Evolutionary conservation across 129 eudicot genomes (phyloP).

Genomic region (Flaveria brownii): DNA sequence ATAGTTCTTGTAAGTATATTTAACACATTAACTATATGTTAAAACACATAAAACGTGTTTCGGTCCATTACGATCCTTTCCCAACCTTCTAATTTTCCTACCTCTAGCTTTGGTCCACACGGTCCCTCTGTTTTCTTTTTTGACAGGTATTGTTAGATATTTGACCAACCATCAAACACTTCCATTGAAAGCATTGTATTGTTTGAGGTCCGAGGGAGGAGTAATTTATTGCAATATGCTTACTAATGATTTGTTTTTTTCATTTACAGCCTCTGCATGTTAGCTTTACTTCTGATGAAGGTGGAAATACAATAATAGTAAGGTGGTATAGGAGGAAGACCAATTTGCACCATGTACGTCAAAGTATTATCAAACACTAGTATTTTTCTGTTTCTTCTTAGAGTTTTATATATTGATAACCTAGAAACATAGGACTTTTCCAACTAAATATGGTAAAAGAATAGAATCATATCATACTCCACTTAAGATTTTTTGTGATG

Average conservation of each 20-base stretch:
- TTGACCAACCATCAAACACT: background rate
- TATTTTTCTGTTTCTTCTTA: background rate
- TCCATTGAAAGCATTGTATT: background rate
- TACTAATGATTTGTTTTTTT: background rate
- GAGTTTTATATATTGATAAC: constrained; percentile 19
- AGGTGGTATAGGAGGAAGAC: constrained; percentile 88
- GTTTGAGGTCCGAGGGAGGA: background rate
- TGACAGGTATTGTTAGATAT: background rate
- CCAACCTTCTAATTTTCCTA: background rate
- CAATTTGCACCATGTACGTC: constrained; percentile 87
- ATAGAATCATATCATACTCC: background rate
- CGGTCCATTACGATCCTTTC: background rate
- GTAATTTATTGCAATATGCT: constrained; percentile 2
- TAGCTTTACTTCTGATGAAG: constrained; percentile 75
- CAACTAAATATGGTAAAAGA: constrained; percentile 9
- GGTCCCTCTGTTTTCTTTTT: background rate
- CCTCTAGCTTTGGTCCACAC: background rate
- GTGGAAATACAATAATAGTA: constrained; percentile 80
- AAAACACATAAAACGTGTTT: background rate
- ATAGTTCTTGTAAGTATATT: too few relatives aligned
- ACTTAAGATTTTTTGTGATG: constrained; percentile 1
- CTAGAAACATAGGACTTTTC: background rate
- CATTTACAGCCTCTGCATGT: constrained; percentile 81
- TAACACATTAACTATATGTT: background rate
- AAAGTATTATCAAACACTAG: background rate